phyloP scores from a whole-genome alignment of 1,284 basidiomycete species.

The Stygiomarasmius scandens region DNA sequence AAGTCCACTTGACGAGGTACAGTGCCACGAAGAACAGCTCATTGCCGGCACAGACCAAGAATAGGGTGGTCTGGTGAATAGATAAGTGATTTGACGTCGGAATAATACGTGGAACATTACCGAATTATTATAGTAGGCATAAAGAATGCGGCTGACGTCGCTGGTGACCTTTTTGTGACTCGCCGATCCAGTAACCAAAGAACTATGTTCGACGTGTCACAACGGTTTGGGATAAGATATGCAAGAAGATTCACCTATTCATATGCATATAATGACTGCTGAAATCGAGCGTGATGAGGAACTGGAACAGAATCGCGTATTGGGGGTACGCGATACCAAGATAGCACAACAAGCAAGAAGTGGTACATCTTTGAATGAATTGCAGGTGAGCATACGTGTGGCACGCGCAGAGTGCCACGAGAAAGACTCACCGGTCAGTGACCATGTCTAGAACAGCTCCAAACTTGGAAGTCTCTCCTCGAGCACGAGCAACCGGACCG shows the following conservation, averaged over 20 bases:
- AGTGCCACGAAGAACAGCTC: conserved; percentile 96
- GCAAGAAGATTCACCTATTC: conserved; percentile 78
- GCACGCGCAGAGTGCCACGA: neutral
- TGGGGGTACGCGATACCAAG: conserved; percentile 87
- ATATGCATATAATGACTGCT: conserved; percentile 99
- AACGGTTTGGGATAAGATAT: neutral
- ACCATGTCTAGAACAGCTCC: conserved; percentile 99
- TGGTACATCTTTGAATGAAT: conserved; percentile 77
- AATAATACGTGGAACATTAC: conserved; percentile 48
- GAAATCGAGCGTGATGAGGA: conserved; percentile 97
- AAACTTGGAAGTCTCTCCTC: conserved; percentile 94
- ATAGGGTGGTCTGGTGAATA: conserved; percentile 71
- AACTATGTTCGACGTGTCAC: conserved; percentile 51
- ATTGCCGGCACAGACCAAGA: conserved; percentile 95
- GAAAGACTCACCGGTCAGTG: conserved; percentile 86
- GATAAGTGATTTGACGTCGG: neutral
- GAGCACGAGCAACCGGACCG: conserved; percentile 88
- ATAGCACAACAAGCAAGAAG: conserved; percentile 93
- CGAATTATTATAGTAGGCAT: conserved; percentile 92
- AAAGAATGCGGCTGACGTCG: conserved; percentile 90
- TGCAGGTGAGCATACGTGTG: neutral
- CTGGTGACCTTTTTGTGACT: conserved; percentile 93
- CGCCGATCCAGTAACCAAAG: conserved; percentile 88
- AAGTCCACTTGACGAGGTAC: conserved; percentile 91
- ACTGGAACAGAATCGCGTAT: conserved; percentile 87